Conservation (phyloP, 768 basidiomycete genomes). For the Polyporus arcularius region DNA sequence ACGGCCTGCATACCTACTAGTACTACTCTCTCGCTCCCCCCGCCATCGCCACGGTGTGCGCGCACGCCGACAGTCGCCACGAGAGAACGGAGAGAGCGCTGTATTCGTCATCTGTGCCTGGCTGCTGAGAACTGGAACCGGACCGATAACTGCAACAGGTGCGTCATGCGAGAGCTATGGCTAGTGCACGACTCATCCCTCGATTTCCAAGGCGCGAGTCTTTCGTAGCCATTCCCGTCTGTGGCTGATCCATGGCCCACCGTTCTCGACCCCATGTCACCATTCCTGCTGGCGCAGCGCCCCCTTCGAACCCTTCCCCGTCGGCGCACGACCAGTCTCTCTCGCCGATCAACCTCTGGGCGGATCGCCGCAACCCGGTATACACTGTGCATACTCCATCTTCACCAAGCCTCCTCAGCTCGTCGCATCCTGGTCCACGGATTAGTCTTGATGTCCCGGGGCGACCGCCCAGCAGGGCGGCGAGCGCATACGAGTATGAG, state of each 20-base stretch:
- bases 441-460: slow-evolving; percentile 28
- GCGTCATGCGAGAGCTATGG: slow-evolving; percentile 5
- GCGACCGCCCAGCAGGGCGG: slow-evolving; percentile 38
- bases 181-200: not conserved
- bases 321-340: slow-evolving; percentile 32
- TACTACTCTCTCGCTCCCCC: too few relatives aligned
- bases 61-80: too few relatives aligned
- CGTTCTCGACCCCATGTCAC: slow-evolving; percentile 31
- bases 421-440: slow-evolving; percentile 13
- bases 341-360: slow-evolving; percentile 38
- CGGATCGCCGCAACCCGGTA: slow-evolving; percentile 21
- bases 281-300: slow-evolving; percentile 40
- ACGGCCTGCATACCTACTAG: not conserved
- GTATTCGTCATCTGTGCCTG: not conserved
- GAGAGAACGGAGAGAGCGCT: not conserved
- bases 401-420: slow-evolving; percentile 15
- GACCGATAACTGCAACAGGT: slow-evolving; percentile 13
- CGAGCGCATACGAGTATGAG: slow-evolving; percentile 37
- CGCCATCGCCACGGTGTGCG: too few relatives aligned
- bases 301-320: slow-evolving; percentile 35
- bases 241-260: slow-evolving; percentile 21
- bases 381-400: slow-evolving; percentile 13
- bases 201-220: not conserved
- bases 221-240: slow-evolving; percentile 12
- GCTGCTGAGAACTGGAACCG: not conserved